Conservation (phyloP, 495 filamentous ascomycete genomes). For the Apiosordaria backusii region DNA sequence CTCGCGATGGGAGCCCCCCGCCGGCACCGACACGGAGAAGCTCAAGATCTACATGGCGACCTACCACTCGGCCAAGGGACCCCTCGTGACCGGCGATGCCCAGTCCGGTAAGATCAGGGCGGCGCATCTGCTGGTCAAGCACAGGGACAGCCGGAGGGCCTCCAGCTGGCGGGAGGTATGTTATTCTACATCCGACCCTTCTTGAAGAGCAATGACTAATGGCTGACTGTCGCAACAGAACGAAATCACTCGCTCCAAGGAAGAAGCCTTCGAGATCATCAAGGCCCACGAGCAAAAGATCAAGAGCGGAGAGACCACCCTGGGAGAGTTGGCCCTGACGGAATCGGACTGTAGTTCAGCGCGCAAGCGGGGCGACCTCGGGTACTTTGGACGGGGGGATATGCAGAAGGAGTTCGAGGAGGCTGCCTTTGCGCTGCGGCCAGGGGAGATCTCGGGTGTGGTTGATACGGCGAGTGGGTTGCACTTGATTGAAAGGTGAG, state of each 20-base stretch:
- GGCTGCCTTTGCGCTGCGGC: conserved; percentile 80
- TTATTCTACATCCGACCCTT: neutral
- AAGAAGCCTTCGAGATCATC: conserved; percentile 77
- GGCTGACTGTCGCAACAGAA: conserved; percentile 37
- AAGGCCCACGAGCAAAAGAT: conserved; percentile 70
- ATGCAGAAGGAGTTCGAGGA: conserved; percentile 99
- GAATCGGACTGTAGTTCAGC: conserved; percentile 96
- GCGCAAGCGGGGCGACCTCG: conserved; percentile 89
- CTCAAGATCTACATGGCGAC: conserved; percentile 89
- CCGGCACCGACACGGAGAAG: conserved; percentile 79
- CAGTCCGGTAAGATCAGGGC: conserved; percentile 80
- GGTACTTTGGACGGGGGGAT: conserved; percentile 87
- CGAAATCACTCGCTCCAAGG: conserved; percentile 81
- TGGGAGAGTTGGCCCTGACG: conserved; percentile 77
- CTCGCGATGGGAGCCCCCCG: conserved; percentile 91
- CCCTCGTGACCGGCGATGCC: conserved; percentile 42
- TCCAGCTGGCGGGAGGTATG: conserved; percentile 81
- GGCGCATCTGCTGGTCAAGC: conserved; percentile 90
- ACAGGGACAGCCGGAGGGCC: conserved; percentile 77
- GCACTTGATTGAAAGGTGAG: conserved; percentile 92
- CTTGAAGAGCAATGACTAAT: neutral
- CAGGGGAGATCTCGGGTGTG: conserved; percentile 76
- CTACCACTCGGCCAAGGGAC: conserved; percentile 56
- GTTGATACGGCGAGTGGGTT: conserved; percentile 92
- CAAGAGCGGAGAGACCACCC: conserved; percentile 56